phyloP scores from a whole-genome alignment of 1,284 basidiomycete species.

The Cryptococcus sp. region DNA sequence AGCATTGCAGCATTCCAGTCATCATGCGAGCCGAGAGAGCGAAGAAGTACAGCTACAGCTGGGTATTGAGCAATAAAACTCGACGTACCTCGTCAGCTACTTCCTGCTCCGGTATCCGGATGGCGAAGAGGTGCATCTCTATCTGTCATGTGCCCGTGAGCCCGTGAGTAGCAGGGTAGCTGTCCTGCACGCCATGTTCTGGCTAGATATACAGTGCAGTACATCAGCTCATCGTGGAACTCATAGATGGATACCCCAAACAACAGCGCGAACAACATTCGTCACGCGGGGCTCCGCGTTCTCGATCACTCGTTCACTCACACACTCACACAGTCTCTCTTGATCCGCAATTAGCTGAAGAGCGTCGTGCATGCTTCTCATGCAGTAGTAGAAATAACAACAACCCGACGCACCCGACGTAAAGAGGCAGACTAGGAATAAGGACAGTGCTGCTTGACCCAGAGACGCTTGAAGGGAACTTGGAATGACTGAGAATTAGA shows the following conservation, averaged over 20 bases:
- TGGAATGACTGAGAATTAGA: background rate
- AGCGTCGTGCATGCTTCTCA: background rate
- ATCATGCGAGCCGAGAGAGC: background rate
- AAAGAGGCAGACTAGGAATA: background rate
- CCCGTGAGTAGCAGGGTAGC: background rate
- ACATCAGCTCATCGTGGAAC: background rate
- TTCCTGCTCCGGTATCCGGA: slow-evolving; percentile 16
- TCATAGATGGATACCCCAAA: background rate
- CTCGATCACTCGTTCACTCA: background rate
- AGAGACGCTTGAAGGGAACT: background rate
- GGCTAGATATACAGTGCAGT: no score
- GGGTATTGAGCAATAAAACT: background rate
- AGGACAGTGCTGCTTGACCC: no score
- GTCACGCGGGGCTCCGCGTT: no score
- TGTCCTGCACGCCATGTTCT: no score
- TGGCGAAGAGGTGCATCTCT: slow-evolving; percentile 22
- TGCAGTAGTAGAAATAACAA: background rate
- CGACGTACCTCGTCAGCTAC: slow-evolving; percentile 15
- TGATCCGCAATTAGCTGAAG: no score
- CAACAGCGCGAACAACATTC: no score
- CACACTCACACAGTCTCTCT: background rate
- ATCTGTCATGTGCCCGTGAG: slow-evolving; percentile 3
- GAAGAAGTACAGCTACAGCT: background rate
- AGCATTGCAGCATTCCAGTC: background rate
- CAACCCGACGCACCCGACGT: background rate